Evolutionary conservation across 192 early-diverging fungal species (phyloP), one percentile per base, ranked within the genome.

Genomic region (Thamnidium elegans): DNA sequence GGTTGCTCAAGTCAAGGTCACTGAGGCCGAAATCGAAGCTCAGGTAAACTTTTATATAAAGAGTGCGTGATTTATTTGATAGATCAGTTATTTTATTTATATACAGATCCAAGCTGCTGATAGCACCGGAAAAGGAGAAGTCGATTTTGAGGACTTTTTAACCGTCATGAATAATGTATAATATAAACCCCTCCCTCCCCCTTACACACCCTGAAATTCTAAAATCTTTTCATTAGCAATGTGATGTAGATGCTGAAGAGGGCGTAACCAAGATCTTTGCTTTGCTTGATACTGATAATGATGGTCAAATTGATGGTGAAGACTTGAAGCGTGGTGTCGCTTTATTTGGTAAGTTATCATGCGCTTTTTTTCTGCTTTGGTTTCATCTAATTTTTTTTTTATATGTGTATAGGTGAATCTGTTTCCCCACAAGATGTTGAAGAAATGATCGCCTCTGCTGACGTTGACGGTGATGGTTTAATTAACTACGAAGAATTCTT

Each of bases 401-500:
- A 21, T 20, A 3, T 13, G 14, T 60, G 20, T 46, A 9, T 44
- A 64, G 63, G 63, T 23, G 39, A 64, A 15, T 64, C 63, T 43
- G 63, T 51, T 10, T 30, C 63, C 23, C 21, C 11, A 10, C 19
- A 42, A 31, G 63, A 64, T 9, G 20, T 64, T 43, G 39, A 45
- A 9, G 50, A 52, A 3, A 64, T 64, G 63, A 32, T 64, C 17
- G 58, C 32, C 36, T 88, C 87, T 60, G 90, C 84, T 34, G 94
- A 96, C 65, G 86, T 89, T 50, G 87, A 94, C 63, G 90, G 90
- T 36, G 92, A 94, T 67, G 92, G 92, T 51, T 80, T 86, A 62
- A 94, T 96, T 67, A 92, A 92, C 70, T 91, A 90, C 65, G 87
- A 94, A 71, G 92, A 96, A 78, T 96, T 96, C 72, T 82, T 90